Base-by-base conservation (phyloP, 345 rosid species). In the Ceriops decandra region DNA sequence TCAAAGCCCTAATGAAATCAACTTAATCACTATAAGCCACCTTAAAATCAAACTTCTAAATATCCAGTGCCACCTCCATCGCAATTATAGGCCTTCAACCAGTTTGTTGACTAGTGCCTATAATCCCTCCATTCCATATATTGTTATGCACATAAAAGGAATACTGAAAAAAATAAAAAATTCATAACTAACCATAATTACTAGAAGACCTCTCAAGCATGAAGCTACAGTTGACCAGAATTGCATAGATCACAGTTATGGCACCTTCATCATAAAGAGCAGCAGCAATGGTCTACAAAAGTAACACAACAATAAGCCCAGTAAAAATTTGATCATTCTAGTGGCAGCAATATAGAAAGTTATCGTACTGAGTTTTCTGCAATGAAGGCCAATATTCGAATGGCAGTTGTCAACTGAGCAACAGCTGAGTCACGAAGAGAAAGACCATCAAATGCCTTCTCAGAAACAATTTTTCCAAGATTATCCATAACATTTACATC, bases 141-240 rank as follows among this genome's bases (percentile, higher is more conserved):
- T 42, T 42, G 15, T 13, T 62, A n/a, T 38, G 35, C 28, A 28
- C 30, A 21, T 31, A 65, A 56, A 21, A 17, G 28, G 16, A 22
- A 56, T 5, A 10, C 59, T 68, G 16, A 56, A 66, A 58, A 57
- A 49, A 57, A 67, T 46, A 21, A 38, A 51, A 20, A 24, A 27
- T 32, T 13, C 26, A 54, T 31, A 67, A 75, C 84, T 72, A 76
- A 95, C 99, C 99, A 64, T 85, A 91, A 77, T 79, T 95, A 77
- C 88, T 95, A 7, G 97, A 88, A 62, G 91, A 88, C 80, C 96
- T 88, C 88, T 88, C 99, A 72, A 90, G 90, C 97, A 95, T 91
- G 79, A 83, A 88, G 83, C 95, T 83, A 72, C 99, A 91, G 78
- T 91, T 90, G 76, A 95, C 83, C 72, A 95, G 73, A 81, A 95